phyloP scores from a whole-genome alignment of 768 basidiomycete genomes.

The Piloderma croceum region DNA sequence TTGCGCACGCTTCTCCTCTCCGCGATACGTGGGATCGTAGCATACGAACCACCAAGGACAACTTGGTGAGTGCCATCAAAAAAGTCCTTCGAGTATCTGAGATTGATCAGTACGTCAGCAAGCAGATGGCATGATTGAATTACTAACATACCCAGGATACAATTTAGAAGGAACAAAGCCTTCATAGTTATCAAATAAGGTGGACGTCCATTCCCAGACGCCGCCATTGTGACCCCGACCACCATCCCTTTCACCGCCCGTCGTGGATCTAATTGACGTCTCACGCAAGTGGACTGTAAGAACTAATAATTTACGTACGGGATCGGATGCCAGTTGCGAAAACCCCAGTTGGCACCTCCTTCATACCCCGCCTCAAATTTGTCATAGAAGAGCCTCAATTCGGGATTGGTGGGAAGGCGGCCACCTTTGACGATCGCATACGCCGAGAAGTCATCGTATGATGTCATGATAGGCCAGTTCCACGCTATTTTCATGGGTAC shows the following conservation, averaged over 20 bases:
- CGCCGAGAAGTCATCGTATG: conserved; percentile 69
- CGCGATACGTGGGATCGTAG: conserved; percentile 76
- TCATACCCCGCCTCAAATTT: conserved; percentile 69
- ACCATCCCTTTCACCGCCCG: conserved; percentile 43
- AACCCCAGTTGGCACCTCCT: conserved; percentile 77
- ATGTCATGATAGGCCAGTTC: conserved; percentile 83
- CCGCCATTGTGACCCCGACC: conserved; percentile 85
- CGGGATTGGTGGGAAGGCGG: conserved; percentile 85
- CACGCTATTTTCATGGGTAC: conserved; percentile 69
- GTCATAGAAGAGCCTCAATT: conserved; percentile 75
- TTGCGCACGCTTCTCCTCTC: conserved; percentile 76
- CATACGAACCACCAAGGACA: conserved; percentile 88
- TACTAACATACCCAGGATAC: conserved; percentile 77
- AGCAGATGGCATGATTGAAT: conserved; percentile 1
- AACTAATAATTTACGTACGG: conserved; percentile 51
- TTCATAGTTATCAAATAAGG: conserved; percentile 60
- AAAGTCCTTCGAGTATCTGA: conserved; percentile 81
- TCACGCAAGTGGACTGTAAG: neutral
- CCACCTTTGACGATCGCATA: conserved; percentile 90
- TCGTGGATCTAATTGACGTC: conserved; percentile 51
- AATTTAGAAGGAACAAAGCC: conserved; percentile 71
- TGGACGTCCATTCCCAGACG: conserved; percentile 98
- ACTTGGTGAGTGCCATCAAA: conserved; percentile 84
- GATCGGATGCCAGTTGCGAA: conserved; percentile 89
- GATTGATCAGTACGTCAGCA: conserved; percentile 1